Percentiles rank a stretch among this genome's conserved stretches.
Conservation (phyloP, 495 filamentous ascomycete genomes). For the Penicillium ochrochloron region DNA sequence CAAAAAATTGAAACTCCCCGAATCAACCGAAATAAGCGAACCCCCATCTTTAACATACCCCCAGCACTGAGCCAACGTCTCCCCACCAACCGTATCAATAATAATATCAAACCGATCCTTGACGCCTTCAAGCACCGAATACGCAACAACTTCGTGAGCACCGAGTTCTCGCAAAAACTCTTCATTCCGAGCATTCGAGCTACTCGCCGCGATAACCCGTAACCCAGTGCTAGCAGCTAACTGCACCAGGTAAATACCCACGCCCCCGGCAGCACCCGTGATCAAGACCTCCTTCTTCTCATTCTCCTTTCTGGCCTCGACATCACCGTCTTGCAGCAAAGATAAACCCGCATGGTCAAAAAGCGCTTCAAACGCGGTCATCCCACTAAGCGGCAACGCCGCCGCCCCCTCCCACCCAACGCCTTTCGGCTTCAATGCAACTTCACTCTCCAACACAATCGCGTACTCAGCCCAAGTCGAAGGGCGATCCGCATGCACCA, state of each 20-base stretch:
- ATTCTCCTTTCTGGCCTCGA: too few species aligned
- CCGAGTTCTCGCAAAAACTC: conserved; percentile 35
- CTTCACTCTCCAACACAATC: conserved; percentile 29
- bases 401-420: conserved; percentile 32
- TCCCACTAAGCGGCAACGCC: conserved; percentile 39
- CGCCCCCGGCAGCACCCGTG: conserved; percentile 41
- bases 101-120: conserved; percentile 35
- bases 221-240: conserved; percentile 31
- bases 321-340: neutral
- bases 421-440: conserved; percentile 32
- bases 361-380: conserved; percentile 42
- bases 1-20: conserved; percentile 39
- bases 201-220: conserved; percentile 34
- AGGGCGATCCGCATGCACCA: conserved; percentile 30
- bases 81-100: conserved; percentile 41
- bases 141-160: conserved; percentile 38
- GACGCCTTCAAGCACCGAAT: conserved; percentile 18
- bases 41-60: conserved; percentile 27
- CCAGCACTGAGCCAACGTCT: conserved; percentile 35
- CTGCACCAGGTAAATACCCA: conserved; percentile 43
- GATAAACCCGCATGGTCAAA: conserved; percentile 33
- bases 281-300: conserved; percentile 29
- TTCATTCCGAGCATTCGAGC: conserved; percentile 35
- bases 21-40: conserved; percentile 39
- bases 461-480: conserved; percentile 40